phyloP scores from a whole-genome alignment of 2,329 filamentous ascomycete species.

The Aspergillus hortae region DNA sequence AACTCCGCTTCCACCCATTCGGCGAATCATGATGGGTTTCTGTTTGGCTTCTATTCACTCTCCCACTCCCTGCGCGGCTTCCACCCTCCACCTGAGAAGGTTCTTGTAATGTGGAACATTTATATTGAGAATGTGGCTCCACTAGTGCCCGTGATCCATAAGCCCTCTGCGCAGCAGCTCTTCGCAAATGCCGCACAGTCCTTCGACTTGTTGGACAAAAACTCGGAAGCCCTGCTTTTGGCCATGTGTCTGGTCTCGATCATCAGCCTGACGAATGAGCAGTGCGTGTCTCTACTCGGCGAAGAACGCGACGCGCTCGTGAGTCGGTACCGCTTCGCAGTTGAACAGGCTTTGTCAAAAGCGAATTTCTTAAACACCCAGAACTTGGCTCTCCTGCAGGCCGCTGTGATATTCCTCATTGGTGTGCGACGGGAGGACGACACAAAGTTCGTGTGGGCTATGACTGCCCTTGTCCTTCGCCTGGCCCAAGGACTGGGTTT shows the following conservation, averaged over 20 bases:
- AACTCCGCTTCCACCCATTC: constrained; percentile 33
- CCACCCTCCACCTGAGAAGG: constrained; percentile 53
- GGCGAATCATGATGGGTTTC: constrained; percentile 54
- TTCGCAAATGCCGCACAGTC: constrained; percentile 50
- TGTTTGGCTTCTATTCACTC: constrained; percentile 59
- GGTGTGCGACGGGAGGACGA: constrained; percentile 41
- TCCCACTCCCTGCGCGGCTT: constrained; percentile 53
- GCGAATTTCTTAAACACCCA: constrained; percentile 62
- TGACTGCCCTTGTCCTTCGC: constrained; percentile 41
- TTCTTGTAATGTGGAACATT: constrained; percentile 53
- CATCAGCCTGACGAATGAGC: constrained; percentile 38
- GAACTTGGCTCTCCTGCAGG: constrained; percentile 60
- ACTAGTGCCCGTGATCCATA: constrained; percentile 58
- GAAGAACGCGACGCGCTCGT: constrained; percentile 50
- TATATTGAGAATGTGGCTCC: constrained; percentile 62
- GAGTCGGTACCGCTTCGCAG: constrained; percentile 57
- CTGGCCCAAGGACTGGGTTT: constrained; percentile 46
- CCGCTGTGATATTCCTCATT: constrained; percentile 60
- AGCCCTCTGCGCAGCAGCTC: constrained; percentile 50
- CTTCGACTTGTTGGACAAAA: constrained; percentile 50
- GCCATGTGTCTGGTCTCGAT: constrained; percentile 60
- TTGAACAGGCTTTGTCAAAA: constrained; percentile 61
- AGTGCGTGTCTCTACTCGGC: constrained; percentile 45
- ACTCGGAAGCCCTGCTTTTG: constrained; percentile 57
- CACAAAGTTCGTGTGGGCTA: constrained; percentile 42